Evolutionary conservation across 2,329 filamentous ascomycete genomes (phyloP).

Genomic region (Stenocarpella maydis): DNA sequence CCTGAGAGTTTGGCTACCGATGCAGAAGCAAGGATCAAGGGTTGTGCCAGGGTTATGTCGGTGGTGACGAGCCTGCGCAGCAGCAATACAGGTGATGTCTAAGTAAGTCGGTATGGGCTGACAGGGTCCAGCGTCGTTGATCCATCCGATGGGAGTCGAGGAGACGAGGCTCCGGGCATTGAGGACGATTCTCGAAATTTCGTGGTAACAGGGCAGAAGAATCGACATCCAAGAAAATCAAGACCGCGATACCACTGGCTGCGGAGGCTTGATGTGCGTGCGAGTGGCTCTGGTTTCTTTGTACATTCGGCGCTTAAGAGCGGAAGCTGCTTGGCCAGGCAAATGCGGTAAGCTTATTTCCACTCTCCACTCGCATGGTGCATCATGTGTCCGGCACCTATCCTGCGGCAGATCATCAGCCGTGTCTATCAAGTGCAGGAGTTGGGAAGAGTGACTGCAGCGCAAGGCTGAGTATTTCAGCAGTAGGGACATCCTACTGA

Average conservation of each 20-base stretch:
- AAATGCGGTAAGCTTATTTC: slow-evolving; percentile 29
- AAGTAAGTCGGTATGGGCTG: slow-evolving; percentile 3
- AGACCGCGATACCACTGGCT: background rate
- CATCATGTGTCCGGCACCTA: slow-evolving; percentile 14
- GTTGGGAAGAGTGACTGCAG: background rate
- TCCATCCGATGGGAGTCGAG: background rate
- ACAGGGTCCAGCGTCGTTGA: slow-evolving; percentile 35
- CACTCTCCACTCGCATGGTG: slow-evolving; percentile 32
- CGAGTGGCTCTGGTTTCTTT: slow-evolving; percentile 17
- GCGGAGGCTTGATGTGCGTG: slow-evolving; percentile 14
- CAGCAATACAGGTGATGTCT: background rate
- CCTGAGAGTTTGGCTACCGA: background rate
- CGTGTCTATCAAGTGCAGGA: background rate
- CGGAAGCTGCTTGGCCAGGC: slow-evolving; percentile 33
- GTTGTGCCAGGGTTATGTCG: slow-evolving; percentile 44
- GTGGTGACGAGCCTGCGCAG: background rate
- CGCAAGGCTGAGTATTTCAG: background rate
- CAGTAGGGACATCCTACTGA: background rate
- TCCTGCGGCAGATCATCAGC: background rate
- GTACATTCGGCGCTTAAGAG: slow-evolving; percentile 31
- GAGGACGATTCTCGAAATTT: too few relatives aligned
- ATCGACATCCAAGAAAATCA: background rate
- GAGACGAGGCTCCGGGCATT: slow-evolving; percentile 6
- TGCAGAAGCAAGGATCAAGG: slow-evolving; percentile 39
- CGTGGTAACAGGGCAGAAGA: background rate